Conservation (phyloP, 148 eudicot species). For the Rhododendron simsii region DNA sequence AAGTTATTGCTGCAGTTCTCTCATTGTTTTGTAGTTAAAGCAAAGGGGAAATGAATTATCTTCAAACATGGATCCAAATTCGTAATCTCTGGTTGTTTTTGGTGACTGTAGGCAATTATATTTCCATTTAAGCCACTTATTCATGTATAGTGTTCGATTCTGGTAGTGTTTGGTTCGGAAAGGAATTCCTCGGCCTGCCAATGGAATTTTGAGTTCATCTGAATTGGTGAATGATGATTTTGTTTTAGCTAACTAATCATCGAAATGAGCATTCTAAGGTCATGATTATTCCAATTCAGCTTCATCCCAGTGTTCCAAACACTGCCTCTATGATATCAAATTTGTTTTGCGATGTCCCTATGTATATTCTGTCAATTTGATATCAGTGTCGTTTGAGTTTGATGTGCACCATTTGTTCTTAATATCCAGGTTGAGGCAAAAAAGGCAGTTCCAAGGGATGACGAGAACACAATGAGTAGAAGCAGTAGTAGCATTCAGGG, state of each 20-base stretch:
- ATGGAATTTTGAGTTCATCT: neutral
- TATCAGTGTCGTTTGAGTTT: neutral
- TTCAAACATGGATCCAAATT: neutral
- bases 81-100: too few species aligned
- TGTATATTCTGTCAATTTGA: neutral
- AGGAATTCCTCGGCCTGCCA: neutral
- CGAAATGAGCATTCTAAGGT: neutral
- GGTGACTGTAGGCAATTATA: neutral
- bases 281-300: neutral
- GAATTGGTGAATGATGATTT: neutral
- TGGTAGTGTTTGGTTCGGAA: neutral
- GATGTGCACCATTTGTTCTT: neutral
- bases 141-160: neutral
- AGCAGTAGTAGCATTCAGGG: slow-evolving; percentile 31
- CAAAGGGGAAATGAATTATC: neutral
- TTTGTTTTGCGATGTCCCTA: neutral
- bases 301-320: neutral
- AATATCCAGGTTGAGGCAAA: slow-evolving; percentile 34
- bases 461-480: slow-evolving; percentile 27
- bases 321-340: neutral
- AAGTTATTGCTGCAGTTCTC: neutral
- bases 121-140: neutral
- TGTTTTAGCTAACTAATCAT: neutral
- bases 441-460: slow-evolving; percentile 38
- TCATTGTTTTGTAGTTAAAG: neutral